Evolutionary conservation across 306 rosid genomes (phyloP).

Genomic region (Spatholobus suberectus): DNA sequence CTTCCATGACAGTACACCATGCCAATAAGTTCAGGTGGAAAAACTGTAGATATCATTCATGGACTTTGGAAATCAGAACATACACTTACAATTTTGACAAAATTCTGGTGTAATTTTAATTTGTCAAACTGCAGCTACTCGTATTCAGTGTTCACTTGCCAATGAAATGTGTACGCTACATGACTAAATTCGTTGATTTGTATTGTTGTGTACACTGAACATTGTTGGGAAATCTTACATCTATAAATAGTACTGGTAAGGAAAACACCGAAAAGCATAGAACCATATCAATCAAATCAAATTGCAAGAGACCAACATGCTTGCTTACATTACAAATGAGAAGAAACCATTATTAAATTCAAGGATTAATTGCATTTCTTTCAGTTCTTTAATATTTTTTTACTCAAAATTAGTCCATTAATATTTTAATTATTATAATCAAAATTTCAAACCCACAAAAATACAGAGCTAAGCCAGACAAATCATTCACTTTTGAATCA

Average conservation of each 20-base stretch:
- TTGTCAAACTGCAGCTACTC: constrained; percentile 30
- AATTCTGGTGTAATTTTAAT: constrained; percentile 37
- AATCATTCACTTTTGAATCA: too few relatives aligned
- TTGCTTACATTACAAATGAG: neutral
- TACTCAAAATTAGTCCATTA: neutral
- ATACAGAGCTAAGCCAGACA: neutral
- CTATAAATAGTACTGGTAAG: neutral
- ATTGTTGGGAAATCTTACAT: neutral
- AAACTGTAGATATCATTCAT: constrained; percentile 43
- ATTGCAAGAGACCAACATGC: neutral
- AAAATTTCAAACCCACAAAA: neutral
- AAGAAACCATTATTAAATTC: neutral
- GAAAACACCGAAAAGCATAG: neutral
- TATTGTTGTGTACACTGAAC: neutral
- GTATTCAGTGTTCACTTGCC: constrained; percentile 13
- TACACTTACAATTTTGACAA: constrained; percentile 30
- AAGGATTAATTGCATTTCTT: neutral
- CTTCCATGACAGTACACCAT: constrained; percentile 8
- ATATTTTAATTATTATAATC: neutral
- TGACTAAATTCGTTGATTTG: constrained; percentile 16
- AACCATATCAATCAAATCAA: neutral
- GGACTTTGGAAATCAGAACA: constrained; percentile 19
- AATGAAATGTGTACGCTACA: constrained; percentile 43
- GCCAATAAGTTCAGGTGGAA: constrained; percentile 39
- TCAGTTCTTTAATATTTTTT: neutral